Conservation (phyloP, 2,329 filamentous ascomycete genomes). For the Trichothecium sympodiale region DNA sequence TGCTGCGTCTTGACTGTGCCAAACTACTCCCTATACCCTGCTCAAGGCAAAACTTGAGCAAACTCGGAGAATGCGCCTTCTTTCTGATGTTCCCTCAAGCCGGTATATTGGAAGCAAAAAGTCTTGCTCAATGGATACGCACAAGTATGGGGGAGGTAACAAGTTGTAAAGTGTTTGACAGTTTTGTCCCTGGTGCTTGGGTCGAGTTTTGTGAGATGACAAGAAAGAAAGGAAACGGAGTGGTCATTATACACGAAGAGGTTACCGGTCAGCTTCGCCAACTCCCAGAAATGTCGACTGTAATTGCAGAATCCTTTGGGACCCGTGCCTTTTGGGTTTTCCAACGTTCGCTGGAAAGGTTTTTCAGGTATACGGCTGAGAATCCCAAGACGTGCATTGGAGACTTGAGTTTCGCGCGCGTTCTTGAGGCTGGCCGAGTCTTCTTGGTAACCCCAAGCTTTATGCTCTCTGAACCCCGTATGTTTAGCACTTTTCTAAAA, state of each 20-base stretch:
- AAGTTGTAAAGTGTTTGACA: conserved; percentile 30
- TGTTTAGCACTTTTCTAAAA: conserved; percentile 21
- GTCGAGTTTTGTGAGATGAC: conserved; percentile 20
- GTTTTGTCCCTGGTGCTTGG: conserved; percentile 34
- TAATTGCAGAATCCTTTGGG: conserved; percentile 17
- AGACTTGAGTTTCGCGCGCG: conserved; percentile 14
- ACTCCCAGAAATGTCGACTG: conserved; percentile 23
- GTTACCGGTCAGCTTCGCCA: conserved; percentile 23
- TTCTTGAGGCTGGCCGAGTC: conserved; percentile 20
- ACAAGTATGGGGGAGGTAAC: conserved; percentile 9
- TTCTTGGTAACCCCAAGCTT: conserved; percentile 32
- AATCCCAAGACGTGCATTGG: conserved; percentile 4
- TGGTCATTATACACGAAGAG: conserved; percentile 35
- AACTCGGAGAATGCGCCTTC: conserved; percentile 16
- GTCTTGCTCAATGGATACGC: conserved; percentile 34
- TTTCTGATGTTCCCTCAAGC: conserved; percentile 38
- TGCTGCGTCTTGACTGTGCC: not conserved
- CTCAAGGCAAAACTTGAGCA: not conserved
- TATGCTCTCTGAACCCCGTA: conserved; percentile 23
- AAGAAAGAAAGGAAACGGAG: conserved; percentile 13
- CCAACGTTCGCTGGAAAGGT: conserved; percentile 7
- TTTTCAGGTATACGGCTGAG: not conserved
- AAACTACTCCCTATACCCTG: not conserved
- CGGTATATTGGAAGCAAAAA: conserved; percentile 18
- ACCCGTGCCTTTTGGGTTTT: conserved; percentile 29